phyloP scores from a whole-genome alignment of 345 rosid genomes.

The Eucalyptus pauciflora region DNA sequence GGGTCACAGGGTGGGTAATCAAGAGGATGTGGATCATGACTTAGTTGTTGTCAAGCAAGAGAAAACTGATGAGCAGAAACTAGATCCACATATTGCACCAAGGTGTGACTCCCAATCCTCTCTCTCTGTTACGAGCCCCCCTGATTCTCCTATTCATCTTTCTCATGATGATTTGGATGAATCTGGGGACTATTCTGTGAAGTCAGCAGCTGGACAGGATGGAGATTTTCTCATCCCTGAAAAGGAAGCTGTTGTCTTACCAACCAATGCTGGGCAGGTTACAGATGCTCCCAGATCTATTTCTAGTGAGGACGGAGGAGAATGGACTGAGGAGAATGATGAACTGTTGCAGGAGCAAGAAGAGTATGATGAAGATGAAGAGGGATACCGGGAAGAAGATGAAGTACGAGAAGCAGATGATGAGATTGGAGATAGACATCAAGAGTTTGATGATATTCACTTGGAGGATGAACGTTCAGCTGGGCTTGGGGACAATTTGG shows the following conservation, averaged over 20 bases:
- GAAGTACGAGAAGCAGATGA: conserved; percentile 68
- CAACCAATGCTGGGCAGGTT: conserved; percentile 33
- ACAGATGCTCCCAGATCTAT: conserved; percentile 30
- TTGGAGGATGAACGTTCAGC: conserved; percentile 49
- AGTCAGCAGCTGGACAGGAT: conserved; percentile 32
- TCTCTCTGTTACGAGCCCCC: conserved; percentile 85
- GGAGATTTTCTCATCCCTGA: conserved; percentile 24
- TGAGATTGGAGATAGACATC: conserved; percentile 36
- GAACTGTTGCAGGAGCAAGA: conserved; percentile 76
- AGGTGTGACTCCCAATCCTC: conserved; percentile 94
- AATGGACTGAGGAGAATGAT: conserved; percentile 65
- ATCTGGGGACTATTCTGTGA: conserved; percentile 42
- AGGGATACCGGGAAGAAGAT: conserved; percentile 79
- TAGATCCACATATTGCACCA: conserved; percentile 30
- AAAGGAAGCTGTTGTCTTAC: conserved; percentile 19
- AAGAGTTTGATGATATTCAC: conserved; percentile 48
- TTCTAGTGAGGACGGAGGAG: conserved; percentile 76
- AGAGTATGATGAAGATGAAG: conserved; percentile 93
- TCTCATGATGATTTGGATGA: conserved; percentile 98
- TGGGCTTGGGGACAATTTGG: conserved; percentile 39
- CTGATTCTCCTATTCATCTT: conserved; percentile 79
- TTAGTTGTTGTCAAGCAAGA: neutral
- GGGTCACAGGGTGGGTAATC: conserved; percentile 32
- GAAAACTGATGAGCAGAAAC: conserved; percentile 16
- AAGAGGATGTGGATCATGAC: conserved; percentile 20